These are phyloP conservation scores for Geranium incanum DNA, from an alignment of 441 rosid species.

Conservation along the genomic window DNA sequence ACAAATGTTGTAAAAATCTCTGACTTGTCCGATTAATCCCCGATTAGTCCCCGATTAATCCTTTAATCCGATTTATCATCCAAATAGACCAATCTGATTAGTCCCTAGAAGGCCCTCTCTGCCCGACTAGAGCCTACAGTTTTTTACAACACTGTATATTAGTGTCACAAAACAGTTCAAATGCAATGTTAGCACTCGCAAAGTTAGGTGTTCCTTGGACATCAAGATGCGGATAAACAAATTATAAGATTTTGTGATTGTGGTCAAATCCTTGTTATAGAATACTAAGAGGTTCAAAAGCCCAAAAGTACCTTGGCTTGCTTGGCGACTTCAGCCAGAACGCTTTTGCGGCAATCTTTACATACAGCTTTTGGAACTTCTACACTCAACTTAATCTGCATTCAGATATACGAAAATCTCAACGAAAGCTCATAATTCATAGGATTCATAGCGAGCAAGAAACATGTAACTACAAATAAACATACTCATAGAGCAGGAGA, in stretches of 20 bases:
- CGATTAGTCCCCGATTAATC: too few relatives aligned
- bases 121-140: too few relatives aligned
- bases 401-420: not conserved
- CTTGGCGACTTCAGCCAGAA: constrained; percentile 58
- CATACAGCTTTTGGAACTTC: constrained; percentile 69
- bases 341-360: constrained; percentile 67
- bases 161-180: too few relatives aligned
- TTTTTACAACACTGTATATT: too few relatives aligned
- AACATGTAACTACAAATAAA: not conserved
- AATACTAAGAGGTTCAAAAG: not conserved
- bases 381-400: constrained; percentile 62
- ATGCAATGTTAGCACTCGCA: too few relatives aligned
- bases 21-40: too few relatives aligned
- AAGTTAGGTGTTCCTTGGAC: too few relatives aligned
- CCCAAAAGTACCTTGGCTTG: constrained; percentile 48
- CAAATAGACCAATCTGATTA: too few relatives aligned
- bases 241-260: not conserved
- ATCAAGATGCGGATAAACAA: too few relatives aligned
- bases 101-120: too few relatives aligned
- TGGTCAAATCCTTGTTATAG: not conserved
- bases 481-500: not conserved
- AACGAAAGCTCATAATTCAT: not conserved
- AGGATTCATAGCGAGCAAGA: not conserved
- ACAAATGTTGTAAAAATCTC: too few relatives aligned
- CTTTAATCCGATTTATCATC: too few relatives aligned